Evolutionary conservation across 1,139 yeast genomes (phyloP).

Genomic region (Candida buenavistaensis): DNA sequence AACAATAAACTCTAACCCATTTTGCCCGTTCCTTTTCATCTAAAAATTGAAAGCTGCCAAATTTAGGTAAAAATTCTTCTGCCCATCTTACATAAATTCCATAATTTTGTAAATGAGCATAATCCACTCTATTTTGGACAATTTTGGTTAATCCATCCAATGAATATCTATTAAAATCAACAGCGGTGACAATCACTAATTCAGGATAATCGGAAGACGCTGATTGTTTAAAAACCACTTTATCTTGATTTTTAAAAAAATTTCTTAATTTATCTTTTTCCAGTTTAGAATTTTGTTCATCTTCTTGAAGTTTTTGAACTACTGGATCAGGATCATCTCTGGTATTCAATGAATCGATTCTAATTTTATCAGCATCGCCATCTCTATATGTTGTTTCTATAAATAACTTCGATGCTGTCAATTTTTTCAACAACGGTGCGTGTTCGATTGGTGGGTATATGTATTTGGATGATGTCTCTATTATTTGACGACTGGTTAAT

Average conservation of each 20-base stretch:
- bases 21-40: slow-evolving; percentile 36
- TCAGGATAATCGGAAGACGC: slow-evolving; percentile 52
- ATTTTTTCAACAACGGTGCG: slow-evolving; percentile 55
- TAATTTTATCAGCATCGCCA: slow-evolving; percentile 36
- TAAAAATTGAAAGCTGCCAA: slow-evolving; percentile 44
- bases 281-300: slow-evolving; percentile 37
- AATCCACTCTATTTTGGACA: slow-evolving; percentile 79
- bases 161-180: slow-evolving; percentile 73
- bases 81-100: slow-evolving; percentile 82
- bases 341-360: slow-evolving; percentile 38
- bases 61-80: slow-evolving; percentile 71
- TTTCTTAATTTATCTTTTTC: slow-evolving; percentile 50
- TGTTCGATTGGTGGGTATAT: slow-evolving; percentile 72
- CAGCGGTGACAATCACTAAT: slow-evolving; percentile 74
- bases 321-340: slow-evolving; percentile 48
- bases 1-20: slow-evolving; percentile 60
- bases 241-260: slow-evolving; percentile 65
- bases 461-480: slow-evolving; percentile 49
- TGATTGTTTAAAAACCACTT: slow-evolving; percentile 51
- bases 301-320: slow-evolving; percentile 37
- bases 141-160: slow-evolving; percentile 59
- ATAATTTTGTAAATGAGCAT: slow-evolving; percentile 71
- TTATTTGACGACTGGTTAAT: slow-evolving; percentile 28
- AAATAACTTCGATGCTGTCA: slow-evolving; percentile 54
- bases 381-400: slow-evolving; percentile 41